Base-by-base conservation (phyloP, 805 yeast species). In the Crinitomyces ghanaensis region DNA sequence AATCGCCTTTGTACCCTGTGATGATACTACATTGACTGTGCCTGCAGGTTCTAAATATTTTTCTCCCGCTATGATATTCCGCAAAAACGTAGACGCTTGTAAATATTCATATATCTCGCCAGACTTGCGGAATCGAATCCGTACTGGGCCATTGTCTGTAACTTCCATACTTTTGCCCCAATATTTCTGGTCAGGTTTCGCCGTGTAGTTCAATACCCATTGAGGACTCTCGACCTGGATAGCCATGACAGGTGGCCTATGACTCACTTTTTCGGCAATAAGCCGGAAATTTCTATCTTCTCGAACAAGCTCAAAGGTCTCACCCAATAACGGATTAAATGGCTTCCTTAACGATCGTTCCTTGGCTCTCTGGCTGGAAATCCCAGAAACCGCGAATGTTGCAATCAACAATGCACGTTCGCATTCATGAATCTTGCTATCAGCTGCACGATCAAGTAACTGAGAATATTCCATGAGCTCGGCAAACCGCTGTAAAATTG, bases 131-230 rank as follows among this genome's bases (percentile, higher is more conserved):
- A 77, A 61, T 2, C 64, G 62, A 24, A 91, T 60, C 28, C 65
- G 68, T 3, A 79, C 61, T 9, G 63, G 62, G 24, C 98, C 98
- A 28, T 68, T 72, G 43, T 83, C 82, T 30, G 70, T 69, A 37
- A 91, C 60, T 53, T 91, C 97, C 5, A 82, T 74, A 18, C 86
- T 76, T 58, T 88, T 91, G 31, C 97, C 96, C 93, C 96, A 88
- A 48, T 83, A 82, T 53, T 85, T 84, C 48, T 86, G 95, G 31
- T 70, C 72, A 3, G 66, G 66, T 22, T 59, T 43, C n/a, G 67
- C 54, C 4, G 60, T 51, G 43, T 53, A 60, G 15, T 51, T 51
- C 13, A 50, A 38, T 2, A 59, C 47, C 97, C 97, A 91, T 16
- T 67, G 57, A 9, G 31, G 33, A 16, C 81, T 66, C 37, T 88